Percentiles rank a stretch among this genome's conserved stretches.
Evolutionary conservation across 1,284 basidiomycete species (phyloP).

Genomic region (Ustilago trichophora): DNA sequence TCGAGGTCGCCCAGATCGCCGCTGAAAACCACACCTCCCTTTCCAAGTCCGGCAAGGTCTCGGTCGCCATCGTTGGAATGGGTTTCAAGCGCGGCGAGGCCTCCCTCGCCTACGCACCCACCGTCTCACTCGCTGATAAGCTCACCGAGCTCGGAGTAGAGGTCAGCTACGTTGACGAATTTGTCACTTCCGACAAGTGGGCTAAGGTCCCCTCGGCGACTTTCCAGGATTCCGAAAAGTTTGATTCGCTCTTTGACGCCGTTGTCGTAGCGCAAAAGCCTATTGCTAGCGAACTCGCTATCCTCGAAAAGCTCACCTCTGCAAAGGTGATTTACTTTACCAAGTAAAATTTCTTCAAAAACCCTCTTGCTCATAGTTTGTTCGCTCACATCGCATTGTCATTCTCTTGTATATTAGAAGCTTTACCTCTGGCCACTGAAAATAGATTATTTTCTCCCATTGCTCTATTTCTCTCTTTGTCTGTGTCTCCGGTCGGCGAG

Average conservation of each 20-base stretch:
- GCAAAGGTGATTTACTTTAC: constrained; percentile 23
- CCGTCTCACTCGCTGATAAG: constrained; percentile 30
- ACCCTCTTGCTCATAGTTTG: not conserved
- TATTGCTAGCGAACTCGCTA: constrained; percentile 9
- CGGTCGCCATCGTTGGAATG: constrained; percentile 26
- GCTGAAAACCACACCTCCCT: not conserved
- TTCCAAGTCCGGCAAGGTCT: not conserved
- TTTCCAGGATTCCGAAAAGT: constrained; percentile 8
- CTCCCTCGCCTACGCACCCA: constrained; percentile 25
- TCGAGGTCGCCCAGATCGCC: constrained; percentile 13
- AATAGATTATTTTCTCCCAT: no score
- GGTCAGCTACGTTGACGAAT: constrained; percentile 32
- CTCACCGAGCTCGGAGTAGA: constrained; percentile 16
- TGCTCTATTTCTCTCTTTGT: no score
- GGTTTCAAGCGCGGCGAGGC: constrained; percentile 39
- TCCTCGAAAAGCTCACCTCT: constrained; percentile 9
- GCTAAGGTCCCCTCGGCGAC: constrained; percentile 2
- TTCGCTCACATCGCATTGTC: no score
- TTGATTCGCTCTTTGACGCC: constrained; percentile 13
- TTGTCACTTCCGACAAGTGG: constrained; percentile 26
- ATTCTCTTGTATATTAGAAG: not conserved
- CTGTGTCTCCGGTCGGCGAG: no score
- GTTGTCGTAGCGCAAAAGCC: constrained; percentile 33
- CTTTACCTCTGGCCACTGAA: no score
- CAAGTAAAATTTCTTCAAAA: constrained; percentile 2